Evolutionary conservation across 106 monocot species (phyloP).

Genomic region (Allium cepa): DNA sequence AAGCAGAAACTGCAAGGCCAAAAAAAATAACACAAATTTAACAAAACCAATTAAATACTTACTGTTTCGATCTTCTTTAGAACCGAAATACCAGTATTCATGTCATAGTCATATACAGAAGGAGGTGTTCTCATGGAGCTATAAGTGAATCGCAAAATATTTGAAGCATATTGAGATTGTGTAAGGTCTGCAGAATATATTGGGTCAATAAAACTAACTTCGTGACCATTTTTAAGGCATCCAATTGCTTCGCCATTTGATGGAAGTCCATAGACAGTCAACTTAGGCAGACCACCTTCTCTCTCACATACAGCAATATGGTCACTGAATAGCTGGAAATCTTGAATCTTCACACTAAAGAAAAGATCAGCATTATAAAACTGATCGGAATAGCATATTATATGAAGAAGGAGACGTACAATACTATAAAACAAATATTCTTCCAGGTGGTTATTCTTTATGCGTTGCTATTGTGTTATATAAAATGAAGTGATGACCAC

Average conservation of each 20-base stretch:
- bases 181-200: slow-evolving; percentile 47
- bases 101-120: slow-evolving; percentile 63
- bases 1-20: too few relatives aligned
- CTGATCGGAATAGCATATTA: too few relatives aligned
- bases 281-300: slow-evolving; percentile 59
- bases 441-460: too few relatives aligned
- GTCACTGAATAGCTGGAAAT: slow-evolving; percentile 38
- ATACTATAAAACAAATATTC: too few relatives aligned
- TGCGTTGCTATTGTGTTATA: too few relatives aligned
- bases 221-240: slow-evolving; percentile 25
- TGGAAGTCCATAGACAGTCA: slow-evolving; percentile 51
- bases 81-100: slow-evolving; percentile 48
- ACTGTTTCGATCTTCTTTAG: slow-evolving; percentile 59
- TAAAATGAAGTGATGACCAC: too few relatives aligned
- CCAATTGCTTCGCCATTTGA: slow-evolving; percentile 30
- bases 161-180: slow-evolving; percentile 49
- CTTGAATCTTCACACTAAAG: slow-evolving; percentile 62
- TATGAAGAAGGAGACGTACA: too few relatives aligned
- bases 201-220: slow-evolving; percentile 50
- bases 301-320: slow-evolving; percentile 58
- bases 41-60: slow-evolving; percentile 1
- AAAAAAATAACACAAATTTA: too few relatives aligned
- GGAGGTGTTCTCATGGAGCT: slow-evolving; percentile 59
- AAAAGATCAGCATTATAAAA: slow-evolving; percentile 8
- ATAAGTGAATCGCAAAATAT: slow-evolving; percentile 51